Base-by-base conservation (phyloP, 2,329 filamentous ascomycete species). In the Dissoconium aciculare region DNA sequence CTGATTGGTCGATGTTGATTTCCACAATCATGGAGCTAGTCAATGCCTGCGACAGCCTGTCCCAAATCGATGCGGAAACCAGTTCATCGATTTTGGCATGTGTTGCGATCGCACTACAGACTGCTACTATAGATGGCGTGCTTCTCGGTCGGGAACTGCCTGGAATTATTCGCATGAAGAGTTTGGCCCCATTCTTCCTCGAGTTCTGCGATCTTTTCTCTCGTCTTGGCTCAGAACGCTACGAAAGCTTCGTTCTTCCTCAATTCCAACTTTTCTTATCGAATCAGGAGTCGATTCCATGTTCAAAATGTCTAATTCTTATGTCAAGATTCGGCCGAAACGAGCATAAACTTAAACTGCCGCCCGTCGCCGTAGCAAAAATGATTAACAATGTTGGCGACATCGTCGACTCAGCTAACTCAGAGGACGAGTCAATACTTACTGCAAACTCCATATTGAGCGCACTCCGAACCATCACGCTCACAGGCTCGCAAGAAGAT, bases 191-290 rank as follows among this genome's bases (percentile, higher is more conserved):
- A 30, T 77, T 75, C 61, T 95, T 93, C 52, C 67, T 95, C 26
- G 68, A 74, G 0, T 93, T 95, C 54, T 94, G 83, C 55, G 76
- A 77, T 10, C 75, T 81, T 31, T 75, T 89, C 43, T 76, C 81
- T 0, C 69, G 82, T 32, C 62, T 91, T 19, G 75, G 84, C 27
- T 52, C 67, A 2, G 69, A 76, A 31, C 69, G 80, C 23, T 98
- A 95, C 49, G 69, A 74, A 32, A 75, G 72, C 40, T 62, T 94
- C n/a, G 67, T 92, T 17, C 63, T 85, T 5, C 76, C 73, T 21
- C 74, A 80, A 34, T 84, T 95, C 43, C 81, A 91, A 53, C 94
- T 89, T 46, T 66, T 93, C 38, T 62, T 74, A 17, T 66, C 66
- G 5, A 69, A 76, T 39, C 66, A 31, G 9, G 17, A 27, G n/a